Evolutionary conservation across 2,329 filamentous ascomycete species (phyloP).

Genomic region (Mollisia scopiformis): DNA sequence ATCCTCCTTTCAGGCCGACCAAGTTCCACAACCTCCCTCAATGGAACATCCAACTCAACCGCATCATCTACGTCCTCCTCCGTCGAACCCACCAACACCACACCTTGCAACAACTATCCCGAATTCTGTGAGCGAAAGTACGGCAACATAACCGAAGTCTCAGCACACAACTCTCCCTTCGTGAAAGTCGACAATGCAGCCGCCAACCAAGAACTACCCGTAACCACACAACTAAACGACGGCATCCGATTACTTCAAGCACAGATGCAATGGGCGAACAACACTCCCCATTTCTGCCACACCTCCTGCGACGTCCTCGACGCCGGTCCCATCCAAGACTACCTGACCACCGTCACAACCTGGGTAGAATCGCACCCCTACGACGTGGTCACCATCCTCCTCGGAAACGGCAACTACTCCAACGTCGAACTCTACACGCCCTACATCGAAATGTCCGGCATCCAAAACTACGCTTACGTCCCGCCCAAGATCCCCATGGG

Average conservation of each 20-base stretch:
- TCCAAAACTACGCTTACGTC: slow-evolving; percentile 73
- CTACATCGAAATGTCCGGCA: slow-evolving; percentile 71
- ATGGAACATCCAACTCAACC: slow-evolving; percentile 52
- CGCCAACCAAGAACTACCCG: slow-evolving; percentile 72
- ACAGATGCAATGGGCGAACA: slow-evolving; percentile 65
- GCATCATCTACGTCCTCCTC: slow-evolving; percentile 48
- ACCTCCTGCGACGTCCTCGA: slow-evolving; percentile 82
- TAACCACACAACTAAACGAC: slow-evolving; percentile 76
- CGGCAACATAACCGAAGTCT: slow-evolving; percentile 79
- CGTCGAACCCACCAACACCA: slow-evolving; percentile 65
- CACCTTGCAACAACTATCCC: slow-evolving; percentile 77
- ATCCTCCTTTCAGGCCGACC: slow-evolving; percentile 40
- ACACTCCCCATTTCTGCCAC: slow-evolving; percentile 78
- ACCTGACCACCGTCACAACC: slow-evolving; percentile 66
- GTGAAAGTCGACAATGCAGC: slow-evolving; percentile 70
- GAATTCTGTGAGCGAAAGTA: slow-evolving; percentile 79
- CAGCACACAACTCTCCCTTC: slow-evolving; percentile 83
- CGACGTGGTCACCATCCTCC: slow-evolving; percentile 84
- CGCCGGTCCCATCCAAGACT: slow-evolving; percentile 75
- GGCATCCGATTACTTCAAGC: slow-evolving; percentile 68
- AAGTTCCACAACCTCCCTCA: slow-evolving; percentile 40
- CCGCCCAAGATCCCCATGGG: slow-evolving; percentile 73
- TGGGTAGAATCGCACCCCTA: slow-evolving; percentile 82
- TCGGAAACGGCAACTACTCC: slow-evolving; percentile 83
- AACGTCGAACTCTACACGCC: slow-evolving; percentile 62